Evolutionary conservation across 164 flowering plant genomes (phyloP), one percentile per base, ranked within the genome.

Genomic region (Dillenia suffruticosa): DNA sequence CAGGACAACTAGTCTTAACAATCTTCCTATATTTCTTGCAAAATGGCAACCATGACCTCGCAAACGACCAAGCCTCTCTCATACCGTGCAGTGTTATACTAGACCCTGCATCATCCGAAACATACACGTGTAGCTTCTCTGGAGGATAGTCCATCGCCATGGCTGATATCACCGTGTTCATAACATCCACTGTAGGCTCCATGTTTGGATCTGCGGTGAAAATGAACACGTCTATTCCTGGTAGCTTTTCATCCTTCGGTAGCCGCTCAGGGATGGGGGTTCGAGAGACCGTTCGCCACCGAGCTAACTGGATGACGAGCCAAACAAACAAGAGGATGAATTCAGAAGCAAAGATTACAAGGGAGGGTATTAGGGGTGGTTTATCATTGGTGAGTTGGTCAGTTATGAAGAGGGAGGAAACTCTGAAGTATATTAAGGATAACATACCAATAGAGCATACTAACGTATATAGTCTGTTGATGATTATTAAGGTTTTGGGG

Each of bases 61-160:
- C 72, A 64, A 72, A 63, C 24, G 24, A 12, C 15, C 40, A 49
- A 5, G 76, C 72, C 58, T 72, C 72, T n/a, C 8, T 46, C 12
- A 72, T 51, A 43, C 62, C 76, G 12, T 63, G n/a, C 40, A 53
- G 17, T 2, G 76, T 72, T 24, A 72, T 26, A 44, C 51, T 26
- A 8, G 69, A 59, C 5, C 71, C 76, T 1, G 64, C 76, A 55
- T 72, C 76, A 56, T 72, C 76, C 13, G 76, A 72, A 17, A 72
- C 57, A 56, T 68, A 72, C 11, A 72, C 69, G 9, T 62, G 47
- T 12, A 68, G 54, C 62, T 72, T 72, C 24, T 68, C 72, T 8
- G 72, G 54, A 1, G 76, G 68, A 45, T 72, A 72, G 24, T 72
- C 72, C 16, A 63, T 26, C 4, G 68, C 63, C 65, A 72, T 55